phyloP scores from a whole-genome alignment of 345 rosid species.

The Excoecaria agallocha region DNA sequence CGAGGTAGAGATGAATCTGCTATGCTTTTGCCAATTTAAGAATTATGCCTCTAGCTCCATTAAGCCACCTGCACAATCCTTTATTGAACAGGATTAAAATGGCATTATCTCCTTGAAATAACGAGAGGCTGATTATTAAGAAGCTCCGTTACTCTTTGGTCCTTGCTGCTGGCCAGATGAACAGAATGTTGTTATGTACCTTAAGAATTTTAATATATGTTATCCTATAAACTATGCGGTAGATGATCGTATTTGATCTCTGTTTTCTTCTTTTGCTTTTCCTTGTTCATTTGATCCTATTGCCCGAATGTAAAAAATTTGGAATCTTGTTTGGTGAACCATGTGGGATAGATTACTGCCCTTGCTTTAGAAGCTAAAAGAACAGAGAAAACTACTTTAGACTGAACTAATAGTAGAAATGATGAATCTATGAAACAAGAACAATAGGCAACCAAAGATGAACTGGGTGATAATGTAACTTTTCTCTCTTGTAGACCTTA shows the following conservation, averaged over 20 bases:
- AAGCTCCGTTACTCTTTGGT: slow-evolving; percentile 4
- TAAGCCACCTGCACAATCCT: slow-evolving; percentile 3
- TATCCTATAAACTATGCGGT: slow-evolving; percentile 1
- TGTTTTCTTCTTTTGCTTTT: background rate
- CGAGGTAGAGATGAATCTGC: background rate
- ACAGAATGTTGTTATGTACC: slow-evolving; percentile 11
- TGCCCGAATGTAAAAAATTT: background rate
- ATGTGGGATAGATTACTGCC: background rate
- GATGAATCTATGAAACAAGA: too few relatives aligned
- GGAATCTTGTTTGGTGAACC: background rate
- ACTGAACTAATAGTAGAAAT: slow-evolving; percentile 32
- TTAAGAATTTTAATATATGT: background rate
- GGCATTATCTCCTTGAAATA: slow-evolving; percentile 8
- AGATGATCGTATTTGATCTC: background rate
- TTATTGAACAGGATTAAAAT: slow-evolving; percentile 7
- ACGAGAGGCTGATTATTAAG: background rate
- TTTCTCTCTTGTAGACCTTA: slow-evolving; percentile 51
- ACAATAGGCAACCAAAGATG: too few relatives aligned
- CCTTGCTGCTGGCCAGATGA: background rate
- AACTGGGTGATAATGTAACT: too few relatives aligned
- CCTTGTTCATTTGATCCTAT: background rate
- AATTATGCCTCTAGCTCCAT: background rate
- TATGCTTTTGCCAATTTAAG: background rate
- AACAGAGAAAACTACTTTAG: background rate
- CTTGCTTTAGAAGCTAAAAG: background rate